Percentiles rank a stretch among this genome's conserved stretches.
Conservation (phyloP, 345 rosid genomes). For the Psidium guajava region DNA sequence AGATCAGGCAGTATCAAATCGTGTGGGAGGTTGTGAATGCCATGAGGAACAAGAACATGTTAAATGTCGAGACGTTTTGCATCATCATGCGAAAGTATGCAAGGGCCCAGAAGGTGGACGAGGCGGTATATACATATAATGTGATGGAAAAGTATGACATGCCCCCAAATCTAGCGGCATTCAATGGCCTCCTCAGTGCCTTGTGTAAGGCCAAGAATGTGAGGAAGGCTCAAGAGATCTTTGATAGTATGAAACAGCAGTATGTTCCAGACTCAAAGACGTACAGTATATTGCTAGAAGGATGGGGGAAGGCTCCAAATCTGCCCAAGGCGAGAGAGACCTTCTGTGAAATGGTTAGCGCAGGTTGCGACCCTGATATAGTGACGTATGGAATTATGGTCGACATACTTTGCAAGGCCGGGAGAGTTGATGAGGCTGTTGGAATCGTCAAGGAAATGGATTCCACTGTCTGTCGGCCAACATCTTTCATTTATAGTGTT, state of each 20-base stretch:
- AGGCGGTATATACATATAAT: slow-evolving; percentile 75
- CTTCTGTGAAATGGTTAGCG: slow-evolving; percentile 56
- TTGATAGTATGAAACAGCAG: slow-evolving; percentile 44
- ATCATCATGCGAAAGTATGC: slow-evolving; percentile 87
- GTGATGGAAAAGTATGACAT: slow-evolving; percentile 74
- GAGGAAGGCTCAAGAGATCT: slow-evolving; percentile 84
- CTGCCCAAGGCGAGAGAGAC: slow-evolving; percentile 76
- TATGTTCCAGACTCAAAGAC: slow-evolving; percentile 60
- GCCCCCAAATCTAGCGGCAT: slow-evolving; percentile 52
- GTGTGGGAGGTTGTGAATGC: slow-evolving; percentile 80
- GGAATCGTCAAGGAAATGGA: slow-evolving; percentile 58
- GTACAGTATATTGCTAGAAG: slow-evolving; percentile 75
- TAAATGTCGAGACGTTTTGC: slow-evolving; percentile 78
- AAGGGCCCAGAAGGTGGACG: slow-evolving; percentile 67
- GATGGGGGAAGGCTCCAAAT: slow-evolving; percentile 89
- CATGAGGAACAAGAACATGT: slow-evolving; percentile 56
- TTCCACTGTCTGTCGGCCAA: slow-evolving; percentile 38
- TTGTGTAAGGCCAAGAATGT: slow-evolving; percentile 84
- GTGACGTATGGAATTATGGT: slow-evolving; percentile 88
- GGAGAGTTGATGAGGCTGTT: slow-evolving; percentile 85
- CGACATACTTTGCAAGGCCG: slow-evolving; percentile 76
- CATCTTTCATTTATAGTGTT: slow-evolving; percentile 71
- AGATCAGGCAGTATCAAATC: slow-evolving; percentile 74
- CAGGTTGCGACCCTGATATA: slow-evolving; percentile 69
- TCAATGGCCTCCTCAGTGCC: slow-evolving; percentile 75